These are phyloP conservation scores for Echium plantagineum DNA, from an alignment of 257 asterid species.

Conservation along the genomic window DNA sequence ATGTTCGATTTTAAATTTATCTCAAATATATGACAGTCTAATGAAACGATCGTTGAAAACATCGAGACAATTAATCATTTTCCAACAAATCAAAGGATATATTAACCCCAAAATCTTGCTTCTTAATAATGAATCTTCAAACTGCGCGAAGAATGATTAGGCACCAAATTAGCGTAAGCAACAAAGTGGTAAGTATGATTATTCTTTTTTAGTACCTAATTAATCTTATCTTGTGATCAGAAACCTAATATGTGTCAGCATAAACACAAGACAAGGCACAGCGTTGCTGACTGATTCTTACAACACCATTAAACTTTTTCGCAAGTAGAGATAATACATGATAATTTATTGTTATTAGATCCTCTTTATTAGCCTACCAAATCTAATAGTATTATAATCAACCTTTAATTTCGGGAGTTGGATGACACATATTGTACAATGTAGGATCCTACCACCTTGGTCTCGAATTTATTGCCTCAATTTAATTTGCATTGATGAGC, in stretches of 20 bases:
- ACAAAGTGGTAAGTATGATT: no score
- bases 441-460: background rate
- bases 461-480: background rate
- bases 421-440: background rate
- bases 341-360: constrained; percentile 6
- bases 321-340: background rate
- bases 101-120: no score
- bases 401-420: background rate
- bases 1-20: no score
- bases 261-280: background rate
- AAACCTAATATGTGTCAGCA: background rate
- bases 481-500: background rate
- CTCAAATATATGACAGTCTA: no score
- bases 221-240: background rate
- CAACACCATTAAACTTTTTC: background rate
- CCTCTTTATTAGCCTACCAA: constrained; percentile 10
- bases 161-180: no score
- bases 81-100: no score
- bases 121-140: no score
- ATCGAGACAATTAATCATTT: no score
- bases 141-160: no score
- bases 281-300: constrained; percentile 1
- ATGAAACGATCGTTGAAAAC: no score
- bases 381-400: constrained; percentile 3
- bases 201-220: constrained; percentile 12